Conservation (phyloP, 768 basidiomycete species). For the Tulasnella sp. region DNA sequence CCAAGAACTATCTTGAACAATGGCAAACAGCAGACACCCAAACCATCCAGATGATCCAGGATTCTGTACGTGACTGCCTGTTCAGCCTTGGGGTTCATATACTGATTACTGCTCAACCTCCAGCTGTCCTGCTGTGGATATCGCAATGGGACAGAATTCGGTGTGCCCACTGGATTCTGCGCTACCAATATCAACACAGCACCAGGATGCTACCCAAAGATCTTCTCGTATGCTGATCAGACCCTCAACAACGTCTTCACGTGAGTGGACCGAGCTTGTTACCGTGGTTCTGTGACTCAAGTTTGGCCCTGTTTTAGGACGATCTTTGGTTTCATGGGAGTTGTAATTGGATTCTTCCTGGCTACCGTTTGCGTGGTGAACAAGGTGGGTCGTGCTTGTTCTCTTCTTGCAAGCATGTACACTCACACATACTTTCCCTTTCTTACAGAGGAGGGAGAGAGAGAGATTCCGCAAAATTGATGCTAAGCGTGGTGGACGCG, state of each 20-base stretch:
- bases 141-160: constrained; percentile 41
- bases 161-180: constrained; percentile 48
- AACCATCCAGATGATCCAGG: constrained; percentile 50
- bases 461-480: constrained; percentile 85
- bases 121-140: constrained; percentile 82
- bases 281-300: constrained; percentile 5
- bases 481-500: constrained; percentile 70
- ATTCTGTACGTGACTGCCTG: constrained; percentile 40
- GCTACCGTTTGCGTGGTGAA: constrained; percentile 80
- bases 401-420: not conserved
- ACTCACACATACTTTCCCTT: not conserved
- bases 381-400: constrained; percentile 33
- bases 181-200: constrained; percentile 47
- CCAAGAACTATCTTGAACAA: constrained; percentile 46
- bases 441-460: constrained; percentile 52
- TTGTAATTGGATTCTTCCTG: constrained; percentile 60
- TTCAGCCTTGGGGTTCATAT: not conserved
- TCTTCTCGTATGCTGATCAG: constrained; percentile 42
- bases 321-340: constrained; percentile 75
- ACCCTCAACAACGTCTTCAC: constrained; percentile 76
- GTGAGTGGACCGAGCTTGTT: constrained; percentile 34
- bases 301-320: not conserved
- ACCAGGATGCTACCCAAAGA: constrained; percentile 22
- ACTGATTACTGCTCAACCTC: constrained; percentile 5
- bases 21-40: constrained; percentile 37